Evolutionary conservation across 306 rosid genomes (phyloP), one percentile per base, ranked within the genome.

Genomic region (Gynostemma pentaphyllum): DNA sequence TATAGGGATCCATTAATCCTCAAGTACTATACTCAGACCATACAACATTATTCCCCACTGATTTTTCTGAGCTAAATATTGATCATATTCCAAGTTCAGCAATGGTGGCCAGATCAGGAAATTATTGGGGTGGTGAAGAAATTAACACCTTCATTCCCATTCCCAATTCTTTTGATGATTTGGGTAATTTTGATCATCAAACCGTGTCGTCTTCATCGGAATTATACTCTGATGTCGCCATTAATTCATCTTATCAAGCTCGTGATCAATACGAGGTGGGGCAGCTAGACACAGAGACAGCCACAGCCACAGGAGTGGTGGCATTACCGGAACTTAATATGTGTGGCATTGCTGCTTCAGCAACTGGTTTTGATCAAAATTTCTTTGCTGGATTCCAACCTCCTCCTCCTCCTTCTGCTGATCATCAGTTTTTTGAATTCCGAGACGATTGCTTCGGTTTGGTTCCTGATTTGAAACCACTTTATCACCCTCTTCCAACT

Each of bases 1-100:
- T 29, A 48, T 48, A 63, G 45, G 69, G 45, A 30, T 64, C 46
- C 69, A 1, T 1, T 46, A n/a, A n/a, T 46, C 55, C 69, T 64
- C 45, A 26, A 27, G n/a, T n/a, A n/a, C 32, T 26, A 44, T 18
- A 30, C 24, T 16, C 36, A 2, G 69, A 64, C 57, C 4, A 28
- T 27, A 22, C 56, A n/a, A 41, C 36, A 24, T 8, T 48, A 22
- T 28, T 63, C 28, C 9, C 54, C 5, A 41, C 18, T 15, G 52
- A 64, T 45, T n/a, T 64, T 2, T 64, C 41, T 27, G 52, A 44
- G 40, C 28, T 44, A 19, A n/a, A n/a, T n/a, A n/a, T n/a, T n/a
- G n/a, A n/a, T n/a, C n/a, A n/a, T n/a, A n/a, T n/a, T n/a, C 53
- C 42, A 7, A 14, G 10, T 42, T 10, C 36, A 5, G 9, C 41